Evolutionary conservation across 192 early-diverging fungal genomes (phyloP).

Genomic region (Chytriomyces sp.): DNA sequence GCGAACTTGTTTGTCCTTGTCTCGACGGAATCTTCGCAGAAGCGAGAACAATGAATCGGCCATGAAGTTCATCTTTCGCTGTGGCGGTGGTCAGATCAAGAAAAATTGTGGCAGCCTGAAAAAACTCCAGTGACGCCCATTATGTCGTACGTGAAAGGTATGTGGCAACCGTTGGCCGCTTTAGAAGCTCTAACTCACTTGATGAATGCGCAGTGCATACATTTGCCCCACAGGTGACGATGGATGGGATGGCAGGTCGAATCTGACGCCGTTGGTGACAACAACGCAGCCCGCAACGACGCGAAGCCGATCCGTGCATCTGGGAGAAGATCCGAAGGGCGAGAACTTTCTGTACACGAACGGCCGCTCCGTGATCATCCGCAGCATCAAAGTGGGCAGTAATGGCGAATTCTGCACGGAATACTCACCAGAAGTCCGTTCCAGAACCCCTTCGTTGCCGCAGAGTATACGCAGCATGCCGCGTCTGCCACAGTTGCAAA

Average conservation of each 20-base stretch:
- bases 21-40: conserved; percentile 46
- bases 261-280: too few species aligned
- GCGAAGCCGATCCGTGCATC: conserved; percentile 79
- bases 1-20: conserved; percentile 50
- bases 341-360: conserved; percentile 86
- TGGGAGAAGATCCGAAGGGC: conserved; percentile 84
- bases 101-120: not conserved
- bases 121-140: too few species aligned
- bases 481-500: conserved; percentile 79
- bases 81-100: not conserved
- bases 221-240: conserved; percentile 15
- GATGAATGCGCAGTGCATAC: conserved; percentile 14
- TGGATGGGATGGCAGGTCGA: too few species aligned
- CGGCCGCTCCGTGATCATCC: conserved; percentile 83
- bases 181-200: too few species aligned
- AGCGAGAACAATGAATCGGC: conserved; percentile 47
- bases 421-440: not conserved
- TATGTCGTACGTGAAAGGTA: not conserved
- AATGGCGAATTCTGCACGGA: too few species aligned
- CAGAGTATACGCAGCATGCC: conserved; percentile 84
- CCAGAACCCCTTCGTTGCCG: conserved; percentile 75
- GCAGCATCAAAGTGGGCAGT: conserved; percentile 73
- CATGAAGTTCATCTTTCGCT: conserved; percentile 23
- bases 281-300: conserved; percentile 70
- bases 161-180: not conserved